Conservation (phyloP, 73 alveolate genomes). For the Paramecium sexaurelia region DNA sequence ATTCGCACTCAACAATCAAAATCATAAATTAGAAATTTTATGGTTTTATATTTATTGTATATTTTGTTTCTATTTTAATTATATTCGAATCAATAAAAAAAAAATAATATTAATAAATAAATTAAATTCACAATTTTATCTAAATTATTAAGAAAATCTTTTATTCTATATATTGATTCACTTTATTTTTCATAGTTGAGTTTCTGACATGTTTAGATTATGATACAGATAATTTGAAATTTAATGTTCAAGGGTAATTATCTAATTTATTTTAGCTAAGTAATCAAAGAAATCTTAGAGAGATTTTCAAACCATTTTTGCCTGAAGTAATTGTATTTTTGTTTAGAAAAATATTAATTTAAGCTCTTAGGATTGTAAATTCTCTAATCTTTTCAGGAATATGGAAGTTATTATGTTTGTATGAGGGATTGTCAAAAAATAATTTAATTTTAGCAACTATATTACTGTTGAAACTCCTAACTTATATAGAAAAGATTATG, state of each 20-base stretch:
- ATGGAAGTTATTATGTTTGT: background rate
- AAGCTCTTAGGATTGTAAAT: background rate
- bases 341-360: background rate
- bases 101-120: too few species aligned
- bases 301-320: background rate
- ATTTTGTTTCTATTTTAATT: too few species aligned
- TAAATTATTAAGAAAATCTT: background rate
- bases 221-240: slow-evolving; percentile 22
- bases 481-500: background rate
- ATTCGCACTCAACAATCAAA: too few species aligned
- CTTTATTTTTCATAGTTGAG: slow-evolving; percentile 2
- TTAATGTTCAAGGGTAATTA: slow-evolving; percentile 12
- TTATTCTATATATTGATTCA: background rate
- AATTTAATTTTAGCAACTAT: background rate
- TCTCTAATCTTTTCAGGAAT: background rate
- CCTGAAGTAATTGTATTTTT: background rate
- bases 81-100: background rate
- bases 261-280: background rate
- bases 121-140: background rate
- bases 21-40: too few species aligned
- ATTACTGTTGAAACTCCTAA: background rate
- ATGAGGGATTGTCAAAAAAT: background rate
- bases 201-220: background rate
- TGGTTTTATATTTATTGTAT: too few species aligned
- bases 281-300: background rate